phyloP scores from a whole-genome alignment of 306 rosid species.

The Inga laurina region DNA sequence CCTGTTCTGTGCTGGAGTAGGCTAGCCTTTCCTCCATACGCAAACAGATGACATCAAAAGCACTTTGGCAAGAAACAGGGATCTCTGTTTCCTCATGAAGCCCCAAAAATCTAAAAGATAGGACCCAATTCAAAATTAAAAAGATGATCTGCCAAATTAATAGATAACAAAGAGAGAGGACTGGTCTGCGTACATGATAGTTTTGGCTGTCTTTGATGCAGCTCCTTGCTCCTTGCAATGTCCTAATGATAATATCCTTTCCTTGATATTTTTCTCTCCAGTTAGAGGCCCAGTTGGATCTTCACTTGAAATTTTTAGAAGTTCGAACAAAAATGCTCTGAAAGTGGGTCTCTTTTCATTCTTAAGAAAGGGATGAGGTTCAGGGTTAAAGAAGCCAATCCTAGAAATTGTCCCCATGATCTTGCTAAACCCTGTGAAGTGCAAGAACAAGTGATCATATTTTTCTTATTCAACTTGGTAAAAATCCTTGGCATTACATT shows the following conservation, averaged over 20 bases:
- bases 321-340: conserved; percentile 64
- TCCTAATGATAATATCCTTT: conserved; percentile 56
- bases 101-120: conserved; percentile 73
- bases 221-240: conserved; percentile 65
- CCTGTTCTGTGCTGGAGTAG: conserved; percentile 79
- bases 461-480: neutral
- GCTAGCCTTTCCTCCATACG: conserved; percentile 84
- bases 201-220: conserved; percentile 74
- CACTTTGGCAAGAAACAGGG: conserved; percentile 77
- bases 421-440: conserved; percentile 67
- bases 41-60: conserved; percentile 74
- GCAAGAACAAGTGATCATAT: neutral
- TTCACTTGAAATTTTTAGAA: conserved; percentile 46
- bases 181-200: conserved; percentile 71
- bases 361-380: conserved; percentile 61
- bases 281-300: conserved; percentile 37
- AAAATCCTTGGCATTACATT: neutral
- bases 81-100: conserved; percentile 68
- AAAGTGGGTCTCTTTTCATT: conserved; percentile 60
- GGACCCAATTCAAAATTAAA: conserved; percentile 8
- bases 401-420: conserved; percentile 84
- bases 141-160: conserved; percentile 16
- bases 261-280: conserved; percentile 61
- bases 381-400: conserved; percentile 68
- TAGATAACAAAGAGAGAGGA: conserved; percentile 11